phyloP scores from a whole-genome alignment of 148 eudicot species.

The Vaccinium macrocarpon region DNA sequence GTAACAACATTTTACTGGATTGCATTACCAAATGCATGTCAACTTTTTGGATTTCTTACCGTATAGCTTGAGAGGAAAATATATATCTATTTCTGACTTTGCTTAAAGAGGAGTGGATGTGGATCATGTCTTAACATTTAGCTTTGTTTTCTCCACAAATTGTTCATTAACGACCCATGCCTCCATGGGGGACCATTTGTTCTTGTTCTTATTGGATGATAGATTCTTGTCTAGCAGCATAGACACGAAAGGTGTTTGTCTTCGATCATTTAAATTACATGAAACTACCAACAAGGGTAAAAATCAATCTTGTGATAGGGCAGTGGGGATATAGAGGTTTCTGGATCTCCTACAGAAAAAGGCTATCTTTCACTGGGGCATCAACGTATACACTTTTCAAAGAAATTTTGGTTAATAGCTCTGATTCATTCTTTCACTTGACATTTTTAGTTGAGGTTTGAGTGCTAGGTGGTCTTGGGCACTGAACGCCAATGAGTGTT shows the following conservation, averaged over 20 bases:
- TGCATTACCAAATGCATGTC: not conserved
- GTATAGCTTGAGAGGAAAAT: not conserved
- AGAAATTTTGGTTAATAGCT: not conserved
- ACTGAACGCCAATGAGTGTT: too few species aligned
- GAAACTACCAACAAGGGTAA: not conserved
- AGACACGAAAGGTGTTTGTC: not conserved
- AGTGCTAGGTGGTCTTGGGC: too few species aligned
- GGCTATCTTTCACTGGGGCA: slow-evolving; percentile 83
- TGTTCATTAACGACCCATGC: not conserved
- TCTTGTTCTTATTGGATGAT: not conserved
- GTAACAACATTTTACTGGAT: not conserved
- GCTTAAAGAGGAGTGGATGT: not conserved
- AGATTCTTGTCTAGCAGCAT: not conserved
- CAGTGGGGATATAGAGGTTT: slow-evolving; percentile 57
- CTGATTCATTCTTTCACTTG: slow-evolving; percentile 3
- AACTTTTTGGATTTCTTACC: not conserved
- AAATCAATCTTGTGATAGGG: slow-evolving; percentile 31
- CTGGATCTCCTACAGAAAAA: slow-evolving; percentile 96
- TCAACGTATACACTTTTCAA: slow-evolving; percentile 44
- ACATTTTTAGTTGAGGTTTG: not conserved
- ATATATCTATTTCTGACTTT: not conserved
- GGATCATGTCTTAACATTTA: not conserved
- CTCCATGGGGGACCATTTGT: not conserved
- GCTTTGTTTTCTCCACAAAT: not conserved
- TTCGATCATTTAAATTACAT: not conserved